phyloP scores from a whole-genome alignment of 2,329 filamentous ascomycete species.

The Penicillium sp. region DNA sequence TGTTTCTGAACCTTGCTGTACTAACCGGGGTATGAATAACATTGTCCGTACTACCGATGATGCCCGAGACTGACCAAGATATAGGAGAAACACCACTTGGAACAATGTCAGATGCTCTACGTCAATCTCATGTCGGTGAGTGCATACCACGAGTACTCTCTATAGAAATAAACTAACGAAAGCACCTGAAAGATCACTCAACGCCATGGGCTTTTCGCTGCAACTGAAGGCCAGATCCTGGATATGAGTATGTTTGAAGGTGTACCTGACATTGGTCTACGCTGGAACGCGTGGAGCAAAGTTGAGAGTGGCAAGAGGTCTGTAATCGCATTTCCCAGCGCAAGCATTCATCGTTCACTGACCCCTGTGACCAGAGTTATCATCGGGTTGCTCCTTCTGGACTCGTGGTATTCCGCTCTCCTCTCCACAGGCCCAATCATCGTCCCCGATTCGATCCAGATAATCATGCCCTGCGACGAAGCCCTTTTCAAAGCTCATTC shows the following conservation, averaged over 20 bases:
- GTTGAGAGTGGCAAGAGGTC: conserved; percentile 54
- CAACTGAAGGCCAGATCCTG: conserved; percentile 48
- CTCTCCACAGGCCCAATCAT: conserved; percentile 51
- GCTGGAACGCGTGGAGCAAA: conserved; percentile 57
- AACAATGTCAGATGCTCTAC: conserved; percentile 55
- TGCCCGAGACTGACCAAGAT: conserved; percentile 7
- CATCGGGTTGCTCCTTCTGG: conserved; percentile 49
- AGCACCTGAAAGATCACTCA: conserved; percentile 43
- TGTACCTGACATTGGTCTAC: conserved; percentile 47
- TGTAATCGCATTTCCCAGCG: no score
- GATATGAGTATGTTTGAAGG: conserved; percentile 46
- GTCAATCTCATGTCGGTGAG: conserved; percentile 50
- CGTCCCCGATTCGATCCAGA: conserved; percentile 49
- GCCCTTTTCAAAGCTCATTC: conserved; percentile 47
- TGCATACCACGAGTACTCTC: not conserved
- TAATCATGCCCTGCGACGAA: conserved; percentile 50
- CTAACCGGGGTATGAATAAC: conserved; percentile 45
- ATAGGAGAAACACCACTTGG: conserved; percentile 47
- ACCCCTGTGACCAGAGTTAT: conserved; percentile 38
- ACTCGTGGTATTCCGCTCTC: conserved; percentile 53
- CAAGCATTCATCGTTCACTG: conserved; percentile 7
- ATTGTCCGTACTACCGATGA: not conserved
- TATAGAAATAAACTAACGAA: not conserved
- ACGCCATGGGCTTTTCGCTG: conserved; percentile 54
- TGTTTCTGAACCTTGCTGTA: conserved; percentile 54